These are phyloP conservation scores for Hexamita inflata DNA, from an alignment of 208 protist genomes.

Conservation along the genomic window DNA sequence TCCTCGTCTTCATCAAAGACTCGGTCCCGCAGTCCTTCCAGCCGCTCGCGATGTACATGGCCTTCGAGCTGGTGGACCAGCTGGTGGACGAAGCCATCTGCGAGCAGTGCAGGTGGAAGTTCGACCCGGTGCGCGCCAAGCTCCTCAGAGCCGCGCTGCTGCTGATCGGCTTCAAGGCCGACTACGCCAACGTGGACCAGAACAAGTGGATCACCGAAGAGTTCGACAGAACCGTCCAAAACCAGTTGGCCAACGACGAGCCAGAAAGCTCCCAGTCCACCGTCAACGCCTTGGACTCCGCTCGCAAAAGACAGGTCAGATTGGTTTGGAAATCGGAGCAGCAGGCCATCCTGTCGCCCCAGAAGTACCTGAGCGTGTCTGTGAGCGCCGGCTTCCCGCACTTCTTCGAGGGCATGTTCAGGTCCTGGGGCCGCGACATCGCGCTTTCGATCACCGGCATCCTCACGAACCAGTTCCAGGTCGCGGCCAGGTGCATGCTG, in stretches of 20 bases:
- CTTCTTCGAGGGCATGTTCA: conserved; percentile 51
- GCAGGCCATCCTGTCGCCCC: neutral
- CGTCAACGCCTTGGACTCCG: neutral
- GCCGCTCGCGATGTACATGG: neutral
- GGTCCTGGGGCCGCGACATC: conserved; percentile 50
- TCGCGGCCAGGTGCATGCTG: conserved; percentile 45
- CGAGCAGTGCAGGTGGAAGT: neutral
- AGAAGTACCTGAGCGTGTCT: neutral
- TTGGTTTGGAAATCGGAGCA: neutral
- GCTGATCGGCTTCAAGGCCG: neutral
- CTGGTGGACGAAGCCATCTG: neutral
- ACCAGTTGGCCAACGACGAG: neutral
- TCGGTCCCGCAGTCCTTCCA: neutral
- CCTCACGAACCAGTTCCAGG: conserved; percentile 35
- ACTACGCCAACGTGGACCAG: neutral
- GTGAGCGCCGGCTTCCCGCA: conserved; percentile 35
- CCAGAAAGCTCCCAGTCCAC: too few species aligned
- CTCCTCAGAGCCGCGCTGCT: neutral
- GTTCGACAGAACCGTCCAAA: neutral
- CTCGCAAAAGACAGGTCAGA: neutral
- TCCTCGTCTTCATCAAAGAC: neutral
- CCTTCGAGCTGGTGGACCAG: neutral
- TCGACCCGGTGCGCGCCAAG: neutral
- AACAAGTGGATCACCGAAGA: neutral
- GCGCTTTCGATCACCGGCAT: conserved; percentile 52